Evolutionary conservation across 306 rosid species (phyloP).

Genomic region (cucumber (Cucumis sativus)): Cucumber_9930_V3 NC_026659.2:10487501-10488000

Average conservation of each 20-base stretch:
- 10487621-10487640: conserved; percentile 60
- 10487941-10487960: conserved; percentile 39
- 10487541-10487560: conserved; percentile 37
- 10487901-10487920: conserved; percentile 21
- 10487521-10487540: conserved; percentile 39
- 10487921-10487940: conserved; percentile 60
- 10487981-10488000: conserved; percentile 27
- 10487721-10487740: conserved; percentile 32
- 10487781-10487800: conserved; percentile 50
- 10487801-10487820: conserved; percentile 54
- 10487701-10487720: conserved; percentile 36
- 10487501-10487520: conserved; percentile 86
- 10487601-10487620: conserved; percentile 68
- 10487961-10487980: conserved; percentile 25
- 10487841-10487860: conserved; percentile 26
- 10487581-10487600: conserved; percentile 67
- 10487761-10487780: conserved; percentile 20
- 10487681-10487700: conserved; percentile 42
- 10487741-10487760: conserved; percentile 11
- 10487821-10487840: conserved; percentile 55
- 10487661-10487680: conserved; percentile 70
- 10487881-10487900: conserved; percentile 46
- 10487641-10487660: conserved; percentile 34
- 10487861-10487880: conserved; percentile 60
- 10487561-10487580: conserved; percentile 29